phyloP scores from a whole-genome alignment of 768 basidiomycete species.

The Panellus pusillus region DNA sequence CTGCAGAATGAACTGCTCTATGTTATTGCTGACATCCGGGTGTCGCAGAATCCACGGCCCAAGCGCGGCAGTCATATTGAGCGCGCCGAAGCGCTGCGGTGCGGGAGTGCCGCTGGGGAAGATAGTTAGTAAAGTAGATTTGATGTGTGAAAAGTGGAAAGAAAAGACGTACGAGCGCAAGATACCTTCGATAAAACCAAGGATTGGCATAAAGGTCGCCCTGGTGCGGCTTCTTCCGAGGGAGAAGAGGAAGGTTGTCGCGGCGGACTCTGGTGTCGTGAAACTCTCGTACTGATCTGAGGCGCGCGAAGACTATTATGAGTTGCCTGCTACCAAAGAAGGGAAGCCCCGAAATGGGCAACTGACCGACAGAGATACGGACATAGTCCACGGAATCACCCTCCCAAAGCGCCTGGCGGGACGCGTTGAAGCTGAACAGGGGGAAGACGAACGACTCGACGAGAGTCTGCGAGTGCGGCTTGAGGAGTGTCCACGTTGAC shows the following conservation, averaged over 20 bases:
- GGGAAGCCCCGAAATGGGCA: not conserved
- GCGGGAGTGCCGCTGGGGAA: constrained; percentile 41
- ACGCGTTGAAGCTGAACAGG: constrained; percentile 74
- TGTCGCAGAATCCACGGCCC: constrained; percentile 82
- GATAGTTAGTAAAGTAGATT: not conserved
- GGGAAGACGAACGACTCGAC: constrained; percentile 84
- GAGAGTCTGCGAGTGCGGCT: constrained; percentile 78
- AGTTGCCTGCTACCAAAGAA: not conserved
- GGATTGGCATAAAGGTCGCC: constrained; percentile 76
- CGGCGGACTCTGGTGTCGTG: constrained; percentile 73
- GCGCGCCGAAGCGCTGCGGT: constrained; percentile 77
- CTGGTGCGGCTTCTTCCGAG: constrained; percentile 80
- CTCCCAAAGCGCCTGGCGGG: constrained; percentile 71
- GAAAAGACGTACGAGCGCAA: constrained; percentile 50
- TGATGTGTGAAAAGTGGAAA: not conserved
- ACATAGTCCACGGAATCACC: constrained; percentile 84
- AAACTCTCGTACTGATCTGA: constrained; percentile 82
- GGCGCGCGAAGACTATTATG: constrained; percentile 1
- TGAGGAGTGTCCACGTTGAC: constrained; percentile 83
- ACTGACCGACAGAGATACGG: constrained; percentile 69
- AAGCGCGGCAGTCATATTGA: constrained; percentile 79
- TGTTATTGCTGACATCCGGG: constrained; percentile 71
- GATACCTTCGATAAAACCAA: constrained; percentile 75
- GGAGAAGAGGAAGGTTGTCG: constrained; percentile 77
- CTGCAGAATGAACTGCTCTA: constrained; percentile 76